A percentile compares a stretch with the other conserved stretches of the same genome.
phyloP scores from a whole-genome alignment of 192 early-diverging fungal species.

The Coemansia sp. region DNA sequence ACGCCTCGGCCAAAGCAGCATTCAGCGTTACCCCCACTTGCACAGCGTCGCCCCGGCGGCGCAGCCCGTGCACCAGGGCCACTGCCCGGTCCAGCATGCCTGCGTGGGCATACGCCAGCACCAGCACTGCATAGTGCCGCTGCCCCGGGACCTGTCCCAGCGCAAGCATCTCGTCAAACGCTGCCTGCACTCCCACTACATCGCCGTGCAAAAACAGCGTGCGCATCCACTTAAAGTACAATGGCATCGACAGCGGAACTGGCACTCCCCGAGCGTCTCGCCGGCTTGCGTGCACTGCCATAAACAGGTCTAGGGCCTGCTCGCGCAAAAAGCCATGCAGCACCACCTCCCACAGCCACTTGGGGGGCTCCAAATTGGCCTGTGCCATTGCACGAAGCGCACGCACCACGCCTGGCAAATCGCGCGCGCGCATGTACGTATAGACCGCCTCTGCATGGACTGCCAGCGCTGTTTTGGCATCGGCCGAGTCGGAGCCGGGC shows the following conservation, averaged over 20 bases:
- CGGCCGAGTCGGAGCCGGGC: not conserved
- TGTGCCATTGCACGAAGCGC: conserved; percentile 31
- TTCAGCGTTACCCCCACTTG: conserved; percentile 28
- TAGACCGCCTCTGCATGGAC: conserved; percentile 22
- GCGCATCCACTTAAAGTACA: conserved; percentile 50
- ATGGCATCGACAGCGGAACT: conserved; percentile 36
- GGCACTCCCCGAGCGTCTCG: conserved; percentile 24
- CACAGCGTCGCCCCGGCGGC: conserved; percentile 30
- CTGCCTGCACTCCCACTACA: conserved; percentile 35
- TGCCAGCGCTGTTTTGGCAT: not conserved
- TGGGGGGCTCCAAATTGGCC: conserved; percentile 12
- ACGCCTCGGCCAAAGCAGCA: conserved; percentile 42
- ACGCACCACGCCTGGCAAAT: conserved; percentile 32
- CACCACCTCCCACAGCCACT: conserved; percentile 29
- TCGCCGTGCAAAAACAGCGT: conserved; percentile 46
- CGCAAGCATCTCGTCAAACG: conserved; percentile 44
- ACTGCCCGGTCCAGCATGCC: conserved; percentile 46
- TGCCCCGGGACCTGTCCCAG: conserved; percentile 47
- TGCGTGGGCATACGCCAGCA: conserved; percentile 40
- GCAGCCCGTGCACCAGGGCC: conserved; percentile 36
- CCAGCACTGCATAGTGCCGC: conserved; percentile 45
- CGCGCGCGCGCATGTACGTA: conserved; percentile 23
- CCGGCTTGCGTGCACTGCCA: conserved; percentile 32
- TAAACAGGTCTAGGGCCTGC: conserved; percentile 49
- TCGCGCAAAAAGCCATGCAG: conserved; percentile 41